These are phyloP conservation scores for Colletotrichum caudatum DNA, from an alignment of 2,329 filamentous ascomycete species.

Conservation along the genomic window DNA sequence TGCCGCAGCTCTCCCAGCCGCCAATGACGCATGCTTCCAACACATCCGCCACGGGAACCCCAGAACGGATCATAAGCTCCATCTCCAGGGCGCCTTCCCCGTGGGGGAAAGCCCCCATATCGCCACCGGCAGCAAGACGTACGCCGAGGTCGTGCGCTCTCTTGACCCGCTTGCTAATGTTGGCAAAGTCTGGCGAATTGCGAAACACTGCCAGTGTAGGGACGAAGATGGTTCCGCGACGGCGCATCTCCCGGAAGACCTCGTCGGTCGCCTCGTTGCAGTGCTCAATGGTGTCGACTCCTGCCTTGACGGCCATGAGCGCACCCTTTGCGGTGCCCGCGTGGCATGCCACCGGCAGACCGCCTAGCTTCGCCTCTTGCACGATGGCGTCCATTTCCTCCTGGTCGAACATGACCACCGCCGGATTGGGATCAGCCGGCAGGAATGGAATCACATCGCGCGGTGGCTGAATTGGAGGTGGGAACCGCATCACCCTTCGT, in stretches of 20 bases:
- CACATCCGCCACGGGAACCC: conserved; percentile 62
- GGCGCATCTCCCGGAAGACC: conserved; percentile 57
- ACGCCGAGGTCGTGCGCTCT: conserved; percentile 60
- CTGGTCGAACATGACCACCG: conserved; percentile 59
- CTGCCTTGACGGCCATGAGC: conserved; percentile 59
- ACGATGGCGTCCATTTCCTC: conserved; percentile 65
- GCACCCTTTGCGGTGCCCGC: conserved; percentile 56
- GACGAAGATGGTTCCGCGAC: conserved; percentile 61
- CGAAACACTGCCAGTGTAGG: conserved; percentile 61
- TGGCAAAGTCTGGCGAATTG: conserved; percentile 17
- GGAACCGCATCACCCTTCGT: conserved; percentile 58
- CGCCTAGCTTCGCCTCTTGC: conserved; percentile 56
- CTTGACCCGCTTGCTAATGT: conserved; percentile 55
- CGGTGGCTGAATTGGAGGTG: conserved; percentile 44
- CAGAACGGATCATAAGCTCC: conserved; percentile 65
- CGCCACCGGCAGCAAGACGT: conserved; percentile 64
- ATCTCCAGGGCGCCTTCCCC: conserved; percentile 65
- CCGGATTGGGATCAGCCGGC: conserved; percentile 52
- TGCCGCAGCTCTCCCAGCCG: conserved; percentile 68
- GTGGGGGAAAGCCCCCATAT: conserved; percentile 66
- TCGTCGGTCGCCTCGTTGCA: conserved; percentile 54
- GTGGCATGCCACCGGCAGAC: conserved; percentile 59
- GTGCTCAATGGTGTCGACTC: conserved; percentile 63
- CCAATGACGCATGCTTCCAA: conserved; percentile 62
- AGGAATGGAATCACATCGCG: conserved; percentile 46